Base-by-base conservation (phyloP, 768 basidiomycete species). In the Boletales sp. region DNA sequence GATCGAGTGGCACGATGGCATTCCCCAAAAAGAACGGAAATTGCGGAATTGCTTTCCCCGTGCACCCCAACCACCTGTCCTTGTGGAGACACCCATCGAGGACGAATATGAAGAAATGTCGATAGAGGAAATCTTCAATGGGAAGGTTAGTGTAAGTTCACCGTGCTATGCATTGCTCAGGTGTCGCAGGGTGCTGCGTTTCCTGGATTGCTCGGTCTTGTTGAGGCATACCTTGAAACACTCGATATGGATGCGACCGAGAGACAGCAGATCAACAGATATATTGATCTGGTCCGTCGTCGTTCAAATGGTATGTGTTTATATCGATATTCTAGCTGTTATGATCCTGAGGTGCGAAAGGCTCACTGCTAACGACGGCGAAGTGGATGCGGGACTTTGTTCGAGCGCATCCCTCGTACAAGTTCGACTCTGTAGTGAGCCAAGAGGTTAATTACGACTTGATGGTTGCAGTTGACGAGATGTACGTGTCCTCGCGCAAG, bases 381-480 rank as follows among this genome's bases (percentile, higher is more conserved):
- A 82, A 84, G 4, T 99, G 93, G 93, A 94, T 97, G 49, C 81
- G 97, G 32, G 78, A 87, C 41, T 98, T 97, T 69, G 88, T 99
- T 38, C 82, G 84, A 21, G 79, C 84, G 2, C 97, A 99, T 67
- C 90, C 94, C 8, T 79, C 73, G n/a, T 99, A 99, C 73, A 86
- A 87, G 67, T 78, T 82, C 44, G 93, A 99, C 70, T 95, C 93
- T 15, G 86, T 88, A 44, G 91, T 99, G n/a, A 87, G 77, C 44
- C 80, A 90, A 60, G 84, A 88, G 69, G 92, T 98, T 63, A 97
- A 94, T 63, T 97, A 94, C 64, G 97, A 99, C 70, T 78, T 99
- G 24, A 75, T 97, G 64, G 76, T 83, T 40, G 90, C 91, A 2
- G 72, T 97, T 6, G 94, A 98, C 63, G 88, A 92, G 67, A 87